Conservation (phyloP, 345 rosid species). For the Conringia planisiliqua region DNA sequence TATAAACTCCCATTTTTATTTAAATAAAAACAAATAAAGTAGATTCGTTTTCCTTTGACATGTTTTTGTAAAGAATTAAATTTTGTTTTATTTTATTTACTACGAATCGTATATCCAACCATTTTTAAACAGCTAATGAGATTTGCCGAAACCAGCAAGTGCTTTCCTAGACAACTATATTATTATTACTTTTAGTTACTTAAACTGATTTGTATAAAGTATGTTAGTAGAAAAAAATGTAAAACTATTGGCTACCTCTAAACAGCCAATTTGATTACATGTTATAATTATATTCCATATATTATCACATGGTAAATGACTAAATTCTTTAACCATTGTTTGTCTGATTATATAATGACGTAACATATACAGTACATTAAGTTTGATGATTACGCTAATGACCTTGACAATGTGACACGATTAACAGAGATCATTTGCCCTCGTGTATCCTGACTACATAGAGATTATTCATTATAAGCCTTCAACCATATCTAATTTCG, state of each 20-base stretch:
- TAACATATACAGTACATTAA: background rate
- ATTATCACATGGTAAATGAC: background rate
- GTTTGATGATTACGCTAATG: constrained; percentile 6
- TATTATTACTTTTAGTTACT: background rate
- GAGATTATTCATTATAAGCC: too few species aligned
- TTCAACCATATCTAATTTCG: too few species aligned
- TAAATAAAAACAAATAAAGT: background rate
- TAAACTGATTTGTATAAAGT: background rate
- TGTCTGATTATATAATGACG: background rate
- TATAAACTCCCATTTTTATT: constrained; percentile 2
- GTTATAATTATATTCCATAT: background rate
- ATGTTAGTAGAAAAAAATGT: background rate
- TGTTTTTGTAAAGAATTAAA: background rate
- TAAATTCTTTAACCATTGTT: background rate
- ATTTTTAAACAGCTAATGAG: constrained; percentile 3
- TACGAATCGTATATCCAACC: background rate
- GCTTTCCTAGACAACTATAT: background rate
- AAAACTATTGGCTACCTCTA: background rate
- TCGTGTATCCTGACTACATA: background rate
- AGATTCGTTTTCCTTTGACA: constrained; percentile 12
- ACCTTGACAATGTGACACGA: background rate
- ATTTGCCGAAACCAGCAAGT: background rate
- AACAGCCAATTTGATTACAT: background rate
- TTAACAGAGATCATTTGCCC: constrained; percentile 2
- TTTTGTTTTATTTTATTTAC: background rate